Base-by-base conservation (phyloP, 352 stramenopile genomes). In the Pythium vanterpoolii region DNA sequence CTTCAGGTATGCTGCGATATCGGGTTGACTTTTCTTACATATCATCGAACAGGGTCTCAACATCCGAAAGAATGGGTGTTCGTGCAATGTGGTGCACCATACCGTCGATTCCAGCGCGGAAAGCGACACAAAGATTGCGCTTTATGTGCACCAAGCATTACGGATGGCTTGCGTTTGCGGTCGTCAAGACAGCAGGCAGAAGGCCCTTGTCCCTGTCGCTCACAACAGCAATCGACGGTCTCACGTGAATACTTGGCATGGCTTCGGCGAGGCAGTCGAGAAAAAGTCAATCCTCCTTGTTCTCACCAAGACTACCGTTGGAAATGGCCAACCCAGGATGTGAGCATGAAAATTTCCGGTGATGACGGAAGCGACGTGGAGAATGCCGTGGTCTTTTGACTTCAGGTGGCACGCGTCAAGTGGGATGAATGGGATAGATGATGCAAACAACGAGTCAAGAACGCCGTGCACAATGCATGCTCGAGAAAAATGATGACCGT, bases 141-240 rank as follows among this genome's bases (percentile, higher is more conserved):
- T 63, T 63, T 27, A 63, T 56, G 36, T 56, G 46, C 3, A 63
- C 36, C 4, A 46, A 56, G n/a, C 45, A 56, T 6, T 50, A 56
- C 1, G 56, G 43, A 16, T 63, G 56, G 44, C 56, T 34, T 5
- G 56, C 56, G 4, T 0, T 10, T 7, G 36, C 26, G 1, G 56
- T 7, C 4, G 42, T 34, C 19, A 33, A 11, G 8, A 63, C 45
- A 11, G 56, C 56, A 11, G 56, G 45, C 1, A 55, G 24, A 9
- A 62, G 31, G 23, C 55, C 45, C 21, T 55, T 62, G 23, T 49
- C 56, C 2, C 46, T 27, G 27, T 63, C 46, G n/a, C 56, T 63
- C 0, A 56, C 46, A 19, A 51, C 23, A n/a, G 56, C 36, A 0
- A 63, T 18, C 1, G 4, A 26, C 19, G 40, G 19, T 1, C 26